Conservation (phyloP, 1,139 yeast genomes). For the Kluyveromyces sp. region DNA sequence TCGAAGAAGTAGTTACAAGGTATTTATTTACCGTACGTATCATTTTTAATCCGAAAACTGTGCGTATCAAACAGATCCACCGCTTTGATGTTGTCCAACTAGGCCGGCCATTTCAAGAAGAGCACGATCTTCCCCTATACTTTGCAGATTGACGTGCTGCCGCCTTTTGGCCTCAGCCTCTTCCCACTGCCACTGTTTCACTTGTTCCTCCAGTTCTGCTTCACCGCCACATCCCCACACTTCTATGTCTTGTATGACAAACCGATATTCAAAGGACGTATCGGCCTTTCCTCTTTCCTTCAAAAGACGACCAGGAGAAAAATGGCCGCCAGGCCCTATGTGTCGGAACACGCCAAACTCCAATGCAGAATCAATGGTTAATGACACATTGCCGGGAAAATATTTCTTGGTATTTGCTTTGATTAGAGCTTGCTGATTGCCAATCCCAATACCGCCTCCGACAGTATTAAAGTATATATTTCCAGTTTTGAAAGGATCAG, state of each 20-base stretch:
- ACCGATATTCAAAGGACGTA: conserved; percentile 54
- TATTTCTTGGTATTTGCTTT: conserved; percentile 40
- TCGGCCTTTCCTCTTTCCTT: conserved; percentile 19
- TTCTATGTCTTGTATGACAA: conserved; percentile 67
- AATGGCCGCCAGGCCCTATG: conserved; percentile 47
- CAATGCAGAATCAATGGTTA: conserved; percentile 68
- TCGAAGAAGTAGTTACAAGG: conserved; percentile 26
- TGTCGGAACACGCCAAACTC: conserved; percentile 81
- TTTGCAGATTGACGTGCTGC: conserved; percentile 57
- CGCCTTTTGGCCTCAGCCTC: conserved; percentile 76
- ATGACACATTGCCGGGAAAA: conserved; percentile 63
- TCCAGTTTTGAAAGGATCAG: conserved; percentile 25
- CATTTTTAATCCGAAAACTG: conserved; percentile 7
- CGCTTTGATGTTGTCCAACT: conserved; percentile 62
- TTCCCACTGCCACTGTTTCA: conserved; percentile 85
- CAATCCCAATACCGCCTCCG: conserved; percentile 80
- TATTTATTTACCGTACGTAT: not conserved
- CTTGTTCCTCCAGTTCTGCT: conserved; percentile 69
- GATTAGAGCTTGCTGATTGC: conserved; percentile 54
- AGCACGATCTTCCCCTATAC: conserved; percentile 76
- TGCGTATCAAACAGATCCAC: conserved; percentile 60
- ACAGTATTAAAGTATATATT: conserved; percentile 55
- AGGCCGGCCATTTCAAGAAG: conserved; percentile 86
- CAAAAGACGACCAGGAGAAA: conserved; percentile 30
- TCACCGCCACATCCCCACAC: conserved; percentile 89